Percentiles rank a stretch among this genome's conserved stretches.
These are phyloP conservation scores for Heliamphora exappendiculata DNA, from an alignment of 148 eudicot species.

Conservation along the genomic window DNA sequence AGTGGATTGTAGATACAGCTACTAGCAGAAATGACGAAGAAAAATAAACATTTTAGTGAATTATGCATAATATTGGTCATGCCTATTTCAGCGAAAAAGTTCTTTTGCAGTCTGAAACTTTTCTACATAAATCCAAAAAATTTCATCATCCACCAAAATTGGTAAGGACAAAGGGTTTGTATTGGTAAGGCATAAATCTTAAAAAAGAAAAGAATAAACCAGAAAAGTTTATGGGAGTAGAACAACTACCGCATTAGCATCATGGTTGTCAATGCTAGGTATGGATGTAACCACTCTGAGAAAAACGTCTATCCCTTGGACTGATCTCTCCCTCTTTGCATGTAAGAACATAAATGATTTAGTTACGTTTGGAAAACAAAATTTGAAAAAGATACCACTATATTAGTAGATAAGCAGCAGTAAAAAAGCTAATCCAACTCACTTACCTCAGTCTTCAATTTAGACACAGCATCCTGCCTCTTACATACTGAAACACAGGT, in stretches of 20 bases:
- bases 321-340: conserved; percentile 66
- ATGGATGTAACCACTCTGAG: conserved; percentile 77
- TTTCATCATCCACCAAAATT: neutral
- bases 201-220: neutral
- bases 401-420: conserved; percentile 5
- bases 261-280: conserved; percentile 84
- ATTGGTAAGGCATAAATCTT: neutral
- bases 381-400: conserved; percentile 2
- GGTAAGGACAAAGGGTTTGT: neutral
- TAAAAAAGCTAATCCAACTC: conserved; percentile 15
- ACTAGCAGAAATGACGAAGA: neutral
- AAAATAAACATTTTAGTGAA: no score
- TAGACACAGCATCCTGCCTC: conserved; percentile 64
- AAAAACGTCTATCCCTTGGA: conserved; percentile 71
- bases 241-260: conserved; percentile 71
- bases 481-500: conserved; percentile 58
- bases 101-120: neutral
- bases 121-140: no score
- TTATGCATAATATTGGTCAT: neutral
- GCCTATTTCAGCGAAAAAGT: neutral
- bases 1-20: neutral
- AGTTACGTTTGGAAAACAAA: neutral
- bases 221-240: neutral
- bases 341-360: neutral
- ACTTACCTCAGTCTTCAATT: conserved; percentile 75